A percentile compares a stretch with the other conserved stretches of the same genome.
Evolutionary conservation across 2,329 filamentous ascomycete species (phyloP).

Genomic region (Diaporthe vexans): DNA sequence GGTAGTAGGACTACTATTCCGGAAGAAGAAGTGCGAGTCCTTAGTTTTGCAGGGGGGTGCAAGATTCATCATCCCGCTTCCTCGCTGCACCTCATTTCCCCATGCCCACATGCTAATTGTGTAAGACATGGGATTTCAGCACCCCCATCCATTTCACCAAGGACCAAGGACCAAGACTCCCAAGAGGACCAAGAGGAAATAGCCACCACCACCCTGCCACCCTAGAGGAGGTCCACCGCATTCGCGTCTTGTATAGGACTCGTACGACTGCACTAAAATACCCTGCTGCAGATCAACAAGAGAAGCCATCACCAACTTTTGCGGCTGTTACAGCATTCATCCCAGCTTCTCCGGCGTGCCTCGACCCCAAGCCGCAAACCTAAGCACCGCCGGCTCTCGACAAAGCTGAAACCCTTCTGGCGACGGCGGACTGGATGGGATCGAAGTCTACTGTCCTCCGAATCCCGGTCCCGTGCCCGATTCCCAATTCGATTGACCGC

Average conservation of each 20-base stretch:
- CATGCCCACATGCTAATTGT: neutral
- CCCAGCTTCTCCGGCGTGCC: slow-evolving; percentile 10
- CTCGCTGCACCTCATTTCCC: slow-evolving; percentile 14
- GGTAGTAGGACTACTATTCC: too few species aligned
- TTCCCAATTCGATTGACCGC: slow-evolving; percentile 25
- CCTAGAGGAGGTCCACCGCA: neutral
- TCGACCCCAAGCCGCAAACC: slow-evolving; percentile 16
- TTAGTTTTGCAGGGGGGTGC: too few species aligned
- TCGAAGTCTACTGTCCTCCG: slow-evolving; percentile 24
- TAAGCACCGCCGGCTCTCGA: slow-evolving; percentile 10
- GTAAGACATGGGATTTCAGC: slow-evolving; percentile 2
- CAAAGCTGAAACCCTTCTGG: slow-evolving; percentile 31
- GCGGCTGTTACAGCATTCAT: slow-evolving; percentile 5
- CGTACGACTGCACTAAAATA: neutral
- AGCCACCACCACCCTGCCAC: neutral
- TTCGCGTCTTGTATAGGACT: neutral
- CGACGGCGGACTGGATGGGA: slow-evolving; percentile 23
- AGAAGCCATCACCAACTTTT: slow-evolving; percentile 17
- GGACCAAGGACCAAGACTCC: neutral
- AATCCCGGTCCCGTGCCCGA: slow-evolving; percentile 16
- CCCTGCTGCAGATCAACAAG: slow-evolving; percentile 23
- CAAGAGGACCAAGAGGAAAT: neutral
- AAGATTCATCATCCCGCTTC: too few species aligned
- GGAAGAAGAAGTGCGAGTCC: too few species aligned
- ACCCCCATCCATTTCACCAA: neutral